phyloP scores from a whole-genome alignment of 2,329 filamentous ascomycete species.

The Cephalotrichum gorgonifer region DNA sequence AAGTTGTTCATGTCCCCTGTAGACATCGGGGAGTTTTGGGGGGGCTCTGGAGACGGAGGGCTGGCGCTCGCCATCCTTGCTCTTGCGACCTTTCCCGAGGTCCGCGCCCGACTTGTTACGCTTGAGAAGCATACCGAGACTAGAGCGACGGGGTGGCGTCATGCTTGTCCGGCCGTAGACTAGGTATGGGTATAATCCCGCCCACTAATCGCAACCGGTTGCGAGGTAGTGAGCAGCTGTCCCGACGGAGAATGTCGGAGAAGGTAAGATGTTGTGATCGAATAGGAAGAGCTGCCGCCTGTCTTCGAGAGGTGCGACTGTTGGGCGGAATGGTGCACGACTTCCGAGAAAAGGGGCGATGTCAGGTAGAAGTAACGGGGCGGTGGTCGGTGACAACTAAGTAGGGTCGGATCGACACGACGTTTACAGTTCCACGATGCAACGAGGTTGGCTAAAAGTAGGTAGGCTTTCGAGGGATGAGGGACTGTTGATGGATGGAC shows the following conservation, averaged over 20 bases:
- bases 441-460: no score
- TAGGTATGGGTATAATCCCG: neutral
- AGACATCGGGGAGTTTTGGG: slow-evolving; percentile 42
- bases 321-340: no score
- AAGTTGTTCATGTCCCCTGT: slow-evolving; percentile 34
- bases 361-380: no score
- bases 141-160: slow-evolving; percentile 29
- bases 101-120: slow-evolving; percentile 61
- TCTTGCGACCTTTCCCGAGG: slow-evolving; percentile 50
- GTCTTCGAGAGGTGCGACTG: no score
- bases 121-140: slow-evolving; percentile 51
- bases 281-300: no score
- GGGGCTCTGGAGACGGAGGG: slow-evolving; percentile 33
- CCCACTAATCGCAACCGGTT: neutral
- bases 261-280: neutral
- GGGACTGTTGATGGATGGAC: neutral
- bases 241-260: neutral
- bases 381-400: no score
- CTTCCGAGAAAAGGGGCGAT: no score
- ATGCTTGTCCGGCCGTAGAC: slow-evolving; percentile 12
- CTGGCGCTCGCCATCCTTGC: slow-evolving; percentile 44
- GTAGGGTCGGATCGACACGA: no score
- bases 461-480: no score
- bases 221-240: neutral
- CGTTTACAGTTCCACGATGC: no score